Percentiles rank a stretch among this genome's conserved stretches.
Evolutionary conservation across 768 basidiomycete species (phyloP).

Genomic region (Nevesoporus exiguus): DNA sequence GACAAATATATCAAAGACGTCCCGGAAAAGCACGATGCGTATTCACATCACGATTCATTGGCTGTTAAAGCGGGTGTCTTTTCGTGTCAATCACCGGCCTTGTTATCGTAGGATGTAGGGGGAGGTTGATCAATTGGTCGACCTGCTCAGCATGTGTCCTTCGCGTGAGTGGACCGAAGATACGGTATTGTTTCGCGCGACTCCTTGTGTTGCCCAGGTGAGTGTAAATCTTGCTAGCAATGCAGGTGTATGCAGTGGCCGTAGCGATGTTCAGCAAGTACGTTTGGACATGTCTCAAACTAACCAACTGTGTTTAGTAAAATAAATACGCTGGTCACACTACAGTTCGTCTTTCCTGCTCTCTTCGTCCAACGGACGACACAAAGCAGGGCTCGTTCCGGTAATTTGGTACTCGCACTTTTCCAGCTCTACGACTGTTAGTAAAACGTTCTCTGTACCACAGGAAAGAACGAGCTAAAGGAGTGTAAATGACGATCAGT

Average conservation of each 20-base stretch:
- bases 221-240: too few species aligned
- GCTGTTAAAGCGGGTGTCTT: neutral
- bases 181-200: too few species aligned
- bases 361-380: slow-evolving; percentile 43
- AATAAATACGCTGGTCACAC: slow-evolving; percentile 2
- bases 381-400: slow-evolving; percentile 82
- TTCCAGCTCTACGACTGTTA: slow-evolving; percentile 82
- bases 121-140: too few species aligned
- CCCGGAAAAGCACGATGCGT: neutral
- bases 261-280: neutral
- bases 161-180: too few species aligned
- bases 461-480: slow-evolving; percentile 75
- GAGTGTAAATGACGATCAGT: neutral
- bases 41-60: neutral
- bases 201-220: too few species aligned
- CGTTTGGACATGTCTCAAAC: neutral
- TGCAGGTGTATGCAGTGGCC: neutral
- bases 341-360: slow-evolving; percentile 32
- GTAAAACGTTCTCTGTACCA: slow-evolving; percentile 78
- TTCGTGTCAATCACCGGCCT: neutral
- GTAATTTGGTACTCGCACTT: slow-evolving; percentile 94
- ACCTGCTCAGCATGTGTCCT: too few species aligned
- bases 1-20: neutral
- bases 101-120: neutral
- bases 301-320: neutral